Base-by-base conservation (phyloP, 139 green algal genomes). In the Micractinium conductrix region DNA sequence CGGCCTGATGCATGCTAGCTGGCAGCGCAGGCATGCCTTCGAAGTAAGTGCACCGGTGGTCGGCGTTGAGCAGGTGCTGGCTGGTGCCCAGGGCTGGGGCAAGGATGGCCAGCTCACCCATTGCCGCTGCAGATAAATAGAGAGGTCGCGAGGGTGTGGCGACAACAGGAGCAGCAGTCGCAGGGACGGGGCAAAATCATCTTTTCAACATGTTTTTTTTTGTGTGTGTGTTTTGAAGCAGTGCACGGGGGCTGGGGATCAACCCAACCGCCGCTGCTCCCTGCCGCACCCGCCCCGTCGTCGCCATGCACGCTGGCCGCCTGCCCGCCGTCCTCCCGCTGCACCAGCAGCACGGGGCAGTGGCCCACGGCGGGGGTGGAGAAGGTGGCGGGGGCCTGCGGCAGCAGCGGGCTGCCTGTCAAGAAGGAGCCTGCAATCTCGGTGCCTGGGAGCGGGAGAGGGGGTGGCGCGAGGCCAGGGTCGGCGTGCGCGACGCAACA, bases 371-470 rank as follows among this genome's bases (percentile, higher is more conserved):
- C 73, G 37, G 91, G 89, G 0, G 92, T 96, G 84, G 84, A 92
- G 91, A 98, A 99, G 35, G 85, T 88, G 74, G 92, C 91, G 30
- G 94, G 92, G 8, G 84, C 85, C 85, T 95, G 91, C n/a, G 96
- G 92, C 87, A 96, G 92, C 65, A 99, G 87, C 83, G 95, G 73
- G 75, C 78, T 93, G 58, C 92, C 88, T 17, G 89, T 87, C 53
- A 97, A 73, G 84, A 95, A 99, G 69, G 85, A 95, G 50, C 96
- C 96, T 4, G 91, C 96, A 62, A 99, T 93, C 88, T 99, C 96
- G 0, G 96, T 99, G 71, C 96, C 94, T 72, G 72, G 35, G 69
- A 10, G 10, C 42, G 14, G 35, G 0, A 74, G 1, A 37, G 38
- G 69, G 2, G 19, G 37, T 19, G 69, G 19, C n/a, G n/a, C n/a